phyloP scores from a whole-genome alignment of 768 basidiomycete species.

The Tremella fuciformis region DNA sequence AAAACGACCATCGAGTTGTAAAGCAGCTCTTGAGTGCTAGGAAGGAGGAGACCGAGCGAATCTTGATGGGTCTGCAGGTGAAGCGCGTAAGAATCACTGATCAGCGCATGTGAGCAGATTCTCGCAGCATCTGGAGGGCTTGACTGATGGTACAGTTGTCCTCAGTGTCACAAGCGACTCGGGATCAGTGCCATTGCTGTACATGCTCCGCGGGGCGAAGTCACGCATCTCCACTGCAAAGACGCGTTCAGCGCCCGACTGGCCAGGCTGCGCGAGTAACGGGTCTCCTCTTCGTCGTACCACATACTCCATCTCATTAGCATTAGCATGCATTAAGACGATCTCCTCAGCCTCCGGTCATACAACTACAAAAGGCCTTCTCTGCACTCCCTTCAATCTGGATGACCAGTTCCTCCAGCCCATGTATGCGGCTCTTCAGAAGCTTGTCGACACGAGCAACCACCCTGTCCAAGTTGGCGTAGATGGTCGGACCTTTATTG shows the following conservation, averaged over 20 bases:
- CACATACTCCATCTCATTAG: not conserved
- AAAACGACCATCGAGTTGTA: slow-evolving; percentile 63
- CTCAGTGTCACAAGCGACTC: slow-evolving; percentile 89
- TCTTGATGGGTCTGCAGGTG: slow-evolving; percentile 71
- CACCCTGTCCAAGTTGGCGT: slow-evolving; percentile 67
- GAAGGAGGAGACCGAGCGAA: slow-evolving; percentile 70
- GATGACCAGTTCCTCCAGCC: slow-evolving; percentile 83
- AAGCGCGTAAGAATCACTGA: slow-evolving; percentile 85
- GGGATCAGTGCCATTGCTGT: slow-evolving; percentile 92
- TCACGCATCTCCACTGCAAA: slow-evolving; percentile 93
- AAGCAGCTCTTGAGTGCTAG: slow-evolving; percentile 70
- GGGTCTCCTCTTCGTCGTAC: not conserved
- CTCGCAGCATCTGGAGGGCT: not conserved
- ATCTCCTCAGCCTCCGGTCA: slow-evolving; percentile 31
- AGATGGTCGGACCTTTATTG: slow-evolving; percentile 57
- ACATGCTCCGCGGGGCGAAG: slow-evolving; percentile 87
- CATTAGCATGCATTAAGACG: not conserved
- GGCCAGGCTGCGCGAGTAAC: slow-evolving; percentile 27
- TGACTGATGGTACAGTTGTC: slow-evolving; percentile 62
- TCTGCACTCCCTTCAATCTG: slow-evolving; percentile 64
- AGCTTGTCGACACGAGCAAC: slow-evolving; percentile 71
- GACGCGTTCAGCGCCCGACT: slow-evolving; percentile 59
- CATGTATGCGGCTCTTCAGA: slow-evolving; percentile 69
- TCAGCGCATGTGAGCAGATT: slow-evolving; percentile 73
- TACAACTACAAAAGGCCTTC: slow-evolving; percentile 46